Base-by-base conservation (phyloP, 805 yeast genomes). In the Saturnispora kantuleensis region DNA sequence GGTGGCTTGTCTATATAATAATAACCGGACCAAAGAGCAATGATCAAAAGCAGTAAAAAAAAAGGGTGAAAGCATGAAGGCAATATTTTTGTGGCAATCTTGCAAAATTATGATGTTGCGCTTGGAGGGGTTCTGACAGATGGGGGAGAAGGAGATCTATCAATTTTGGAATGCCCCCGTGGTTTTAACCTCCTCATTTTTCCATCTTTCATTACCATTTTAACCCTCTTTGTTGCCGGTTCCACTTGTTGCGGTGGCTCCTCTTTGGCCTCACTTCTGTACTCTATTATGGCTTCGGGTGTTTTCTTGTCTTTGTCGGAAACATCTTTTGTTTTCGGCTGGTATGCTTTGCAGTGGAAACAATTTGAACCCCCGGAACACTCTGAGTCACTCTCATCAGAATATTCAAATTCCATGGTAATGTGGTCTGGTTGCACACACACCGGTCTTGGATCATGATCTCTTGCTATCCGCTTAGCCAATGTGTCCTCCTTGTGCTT, bases 401-500 rank as follows among this genome's bases (percentile, higher is more conserved):
- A 41, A 33, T 44, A 39, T 17, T 49, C 41, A 10, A 39, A 34
- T 2, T 35, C 46, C 18, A 35, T 28, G 15, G 39, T 39, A 10
- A 10, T 10, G 2, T 36, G 11, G 6, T 38, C 18, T 29, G 42
- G 44, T 26, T 34, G 18, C 17, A 12, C 18, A 10, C 39, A 42
- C 21, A 39, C 17, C 6, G 62, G 62, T 43, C 62, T 50, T 9
- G 61, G 56, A 41, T 62, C 66, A 31, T 56, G 59, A 2, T 62
- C 63, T 37, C 65, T 48, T 4, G 72, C 73, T 13, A 69, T 69
- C 35, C 56, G 58, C n/a, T 53, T 52, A 12, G 62, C 69, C 2
- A 46, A 38, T 6, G 58, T 38, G 4, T 54, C 53, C 46, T 66
- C 71, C 13, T 56, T 53, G 41, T 69, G 74, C 46, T 68, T 69